These are phyloP conservation scores for Ophiosphaerella korrae DNA, from an alignment of 2,329 filamentous ascomycete genomes.

Conservation along the genomic window DNA sequence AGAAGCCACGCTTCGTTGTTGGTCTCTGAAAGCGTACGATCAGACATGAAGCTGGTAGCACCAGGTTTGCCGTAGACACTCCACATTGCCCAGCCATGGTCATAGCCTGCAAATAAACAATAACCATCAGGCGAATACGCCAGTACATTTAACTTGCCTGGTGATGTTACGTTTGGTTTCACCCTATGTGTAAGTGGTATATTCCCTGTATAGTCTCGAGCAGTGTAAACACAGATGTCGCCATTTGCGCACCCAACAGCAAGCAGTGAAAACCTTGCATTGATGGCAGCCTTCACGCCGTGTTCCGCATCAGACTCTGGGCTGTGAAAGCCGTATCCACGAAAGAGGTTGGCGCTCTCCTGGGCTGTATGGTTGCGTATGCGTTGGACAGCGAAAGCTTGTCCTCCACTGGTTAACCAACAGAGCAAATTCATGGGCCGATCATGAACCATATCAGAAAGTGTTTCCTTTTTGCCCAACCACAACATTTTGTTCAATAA, in stretches of 20 bases:
- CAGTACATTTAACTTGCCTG: slow-evolving; percentile 75
- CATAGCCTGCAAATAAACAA: slow-evolving; percentile 91
- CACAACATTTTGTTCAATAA: slow-evolving; percentile 85
- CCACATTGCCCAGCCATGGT: slow-evolving; percentile 93
- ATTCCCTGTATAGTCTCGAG: slow-evolving; percentile 90
- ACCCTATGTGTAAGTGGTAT: slow-evolving; percentile 86
- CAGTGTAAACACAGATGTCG: slow-evolving; percentile 85
- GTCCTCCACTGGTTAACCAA: slow-evolving; percentile 88
- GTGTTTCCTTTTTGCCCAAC: slow-evolving; percentile 75
- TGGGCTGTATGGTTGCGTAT: slow-evolving; percentile 39
- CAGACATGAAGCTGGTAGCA: slow-evolving; percentile 79
- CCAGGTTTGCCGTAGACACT: slow-evolving; percentile 94
- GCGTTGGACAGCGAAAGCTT: slow-evolving; percentile 88
- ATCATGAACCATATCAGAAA: slow-evolving; percentile 89
- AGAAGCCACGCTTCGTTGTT: slow-evolving; percentile 86
- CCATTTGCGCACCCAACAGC: slow-evolving; percentile 83
- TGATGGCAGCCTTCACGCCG: slow-evolving; percentile 80
- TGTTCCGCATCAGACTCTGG: slow-evolving; percentile 65
- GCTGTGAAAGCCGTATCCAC: slow-evolving; percentile 86
- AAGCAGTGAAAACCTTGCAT: slow-evolving; percentile 92
- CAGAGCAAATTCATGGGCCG: slow-evolving; percentile 94
- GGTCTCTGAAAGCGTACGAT: slow-evolving; percentile 64
- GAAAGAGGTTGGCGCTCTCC: slow-evolving; percentile 68
- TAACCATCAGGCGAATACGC: slow-evolving; percentile 95
- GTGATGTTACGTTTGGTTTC: slow-evolving; percentile 69